phyloP scores from a whole-genome alignment of 768 basidiomycete species.

The Termitomyces sp. region DNA sequence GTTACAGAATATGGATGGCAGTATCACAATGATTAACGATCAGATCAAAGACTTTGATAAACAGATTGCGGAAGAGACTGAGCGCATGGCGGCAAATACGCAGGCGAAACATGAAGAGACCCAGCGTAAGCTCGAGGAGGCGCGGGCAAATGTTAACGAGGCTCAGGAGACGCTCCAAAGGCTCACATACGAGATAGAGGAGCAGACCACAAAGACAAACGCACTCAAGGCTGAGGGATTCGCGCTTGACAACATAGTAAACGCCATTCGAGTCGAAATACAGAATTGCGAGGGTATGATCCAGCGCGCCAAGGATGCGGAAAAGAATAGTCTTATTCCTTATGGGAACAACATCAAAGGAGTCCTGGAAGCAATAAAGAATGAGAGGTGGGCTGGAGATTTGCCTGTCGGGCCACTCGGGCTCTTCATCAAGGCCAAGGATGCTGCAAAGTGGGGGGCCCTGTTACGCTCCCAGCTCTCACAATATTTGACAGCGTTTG shows the following conservation, averaged over 20 bases:
- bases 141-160: conserved; percentile 30
- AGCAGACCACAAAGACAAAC: conserved; percentile 23
- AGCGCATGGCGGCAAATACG: conserved; percentile 47
- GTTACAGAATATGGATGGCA: conserved; percentile 42
- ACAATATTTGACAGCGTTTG: conserved; percentile 57
- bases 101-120: conserved; percentile 59
- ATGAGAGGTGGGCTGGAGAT: conserved; percentile 57
- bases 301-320: conserved; percentile 38
- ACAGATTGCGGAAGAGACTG: conserved; percentile 49
- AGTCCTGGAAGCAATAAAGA: conserved; percentile 48
- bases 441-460: conserved; percentile 55
- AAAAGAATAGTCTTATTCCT: conserved; percentile 52
- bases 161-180: conserved; percentile 29
- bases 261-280: conserved; percentile 34
- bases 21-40: conserved; percentile 24
- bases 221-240: conserved; percentile 29
- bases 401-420: conserved; percentile 79
- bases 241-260: conserved; percentile 25
- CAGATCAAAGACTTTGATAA: conserved; percentile 34
- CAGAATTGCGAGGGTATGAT: conserved; percentile 45
- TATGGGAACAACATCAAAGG: conserved; percentile 59
- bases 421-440: conserved; percentile 64
- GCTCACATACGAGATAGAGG: conserved; percentile 26
- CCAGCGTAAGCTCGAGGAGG: conserved; percentile 42
- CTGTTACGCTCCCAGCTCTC: conserved; percentile 64